Evolutionary conservation across 2,329 filamentous ascomycete genomes (phyloP).

Genomic region (Xylaria multiplex): DNA sequence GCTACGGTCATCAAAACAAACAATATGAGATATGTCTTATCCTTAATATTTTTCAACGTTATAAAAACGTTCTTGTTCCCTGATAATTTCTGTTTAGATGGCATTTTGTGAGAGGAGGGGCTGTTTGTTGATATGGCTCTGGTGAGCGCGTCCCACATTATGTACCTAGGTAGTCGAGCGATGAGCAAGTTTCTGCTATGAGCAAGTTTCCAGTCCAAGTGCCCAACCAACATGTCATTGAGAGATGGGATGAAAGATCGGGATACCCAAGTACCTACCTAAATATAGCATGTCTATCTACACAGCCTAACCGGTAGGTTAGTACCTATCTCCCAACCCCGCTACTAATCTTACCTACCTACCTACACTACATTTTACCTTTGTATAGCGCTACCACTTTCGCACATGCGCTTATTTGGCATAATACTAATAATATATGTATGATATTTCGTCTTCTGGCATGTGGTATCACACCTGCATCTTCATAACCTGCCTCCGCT

Average conservation of each 20-base stretch:
- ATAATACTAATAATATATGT: not conserved
- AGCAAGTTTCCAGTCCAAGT: conserved; percentile 29
- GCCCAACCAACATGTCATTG: too few species aligned
- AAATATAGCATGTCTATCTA: too few species aligned
- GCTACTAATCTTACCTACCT: too few species aligned
- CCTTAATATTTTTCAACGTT: not conserved
- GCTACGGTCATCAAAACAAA: not conserved
- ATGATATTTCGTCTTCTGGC: conserved; percentile 1
- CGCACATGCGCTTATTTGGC: not conserved
- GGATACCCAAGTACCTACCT: too few species aligned
- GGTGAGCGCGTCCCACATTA: conserved; percentile 24
- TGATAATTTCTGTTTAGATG: not conserved
- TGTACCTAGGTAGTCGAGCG: not conserved
- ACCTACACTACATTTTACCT: not conserved
- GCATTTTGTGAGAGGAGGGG: conserved; percentile 12
- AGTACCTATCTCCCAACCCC: too few species aligned
- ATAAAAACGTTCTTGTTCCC: not conserved
- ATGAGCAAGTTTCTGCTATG: conserved; percentile 34
- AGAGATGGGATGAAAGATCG: not conserved
- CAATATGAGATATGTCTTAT: conserved; percentile 12
- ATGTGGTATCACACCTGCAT: not conserved
- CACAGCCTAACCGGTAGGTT: too few species aligned
- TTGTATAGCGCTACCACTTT: not conserved
- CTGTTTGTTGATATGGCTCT: not conserved
- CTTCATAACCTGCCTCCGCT: not conserved